phyloP scores from a whole-genome alignment of 129 eudicot genomes.

The Solidago caesia region DNA sequence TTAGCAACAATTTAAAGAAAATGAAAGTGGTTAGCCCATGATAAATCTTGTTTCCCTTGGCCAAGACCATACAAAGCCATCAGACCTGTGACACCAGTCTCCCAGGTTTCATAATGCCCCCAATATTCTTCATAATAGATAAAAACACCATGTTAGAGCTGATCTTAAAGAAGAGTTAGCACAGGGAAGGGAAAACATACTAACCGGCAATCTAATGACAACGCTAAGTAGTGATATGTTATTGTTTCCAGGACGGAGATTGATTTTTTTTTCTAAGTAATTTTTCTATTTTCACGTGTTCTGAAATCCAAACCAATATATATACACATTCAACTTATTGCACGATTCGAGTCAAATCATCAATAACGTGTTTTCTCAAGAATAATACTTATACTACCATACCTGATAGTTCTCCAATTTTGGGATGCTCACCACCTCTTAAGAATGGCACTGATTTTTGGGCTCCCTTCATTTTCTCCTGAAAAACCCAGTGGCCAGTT shows the following conservation, averaged over 20 bases:
- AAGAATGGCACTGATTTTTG: constrained; percentile 81
- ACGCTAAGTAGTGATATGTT: constrained; percentile 76
- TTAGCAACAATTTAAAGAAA: background rate
- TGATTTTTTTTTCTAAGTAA: constrained; percentile 52
- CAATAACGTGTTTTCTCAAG: background rate
- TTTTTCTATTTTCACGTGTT: constrained; percentile 65
- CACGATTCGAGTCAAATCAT: background rate
- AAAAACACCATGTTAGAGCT: background rate
- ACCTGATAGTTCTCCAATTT: constrained; percentile 95
- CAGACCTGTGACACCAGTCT: constrained; percentile 63
- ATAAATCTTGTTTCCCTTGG: constrained; percentile 57
- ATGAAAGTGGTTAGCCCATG: constrained; percentile 39
- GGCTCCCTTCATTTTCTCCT: constrained; percentile 85
- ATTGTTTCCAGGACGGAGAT: constrained; percentile 72
- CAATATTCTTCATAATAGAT: constrained; percentile 49
- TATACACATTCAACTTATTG: background rate
- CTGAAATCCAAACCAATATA: constrained; percentile 78
- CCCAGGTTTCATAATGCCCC: constrained; percentile 68
- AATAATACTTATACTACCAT: background rate
- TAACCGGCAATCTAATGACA: constrained; percentile 89
- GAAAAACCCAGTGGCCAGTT: constrained; percentile 82
- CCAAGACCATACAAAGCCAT: constrained; percentile 62
- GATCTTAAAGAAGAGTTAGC: background rate
- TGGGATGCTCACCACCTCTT: constrained; percentile 64
- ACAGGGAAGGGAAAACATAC: constrained; percentile 26